Evolutionary conservation across 306 rosid species (phyloP).

Genomic region (Trifolium dubium): DNA sequence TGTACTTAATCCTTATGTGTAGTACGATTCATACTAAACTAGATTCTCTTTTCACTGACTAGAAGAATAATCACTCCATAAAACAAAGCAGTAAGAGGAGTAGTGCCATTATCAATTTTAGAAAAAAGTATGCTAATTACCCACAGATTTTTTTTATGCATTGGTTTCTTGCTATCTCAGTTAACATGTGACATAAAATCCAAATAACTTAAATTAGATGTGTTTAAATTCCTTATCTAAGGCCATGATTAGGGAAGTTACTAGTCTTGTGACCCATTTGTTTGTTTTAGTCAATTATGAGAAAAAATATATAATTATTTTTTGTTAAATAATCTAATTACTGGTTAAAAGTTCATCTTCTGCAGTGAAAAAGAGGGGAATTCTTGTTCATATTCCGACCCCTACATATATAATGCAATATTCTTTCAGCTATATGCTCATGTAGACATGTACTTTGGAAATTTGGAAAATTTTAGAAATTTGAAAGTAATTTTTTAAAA

Average conservation of each 20-base stretch:
- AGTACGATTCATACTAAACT: conserved; percentile 26
- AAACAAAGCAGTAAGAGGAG: conserved; percentile 32
- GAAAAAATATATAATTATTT: neutral
- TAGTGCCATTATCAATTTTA: conserved; percentile 26
- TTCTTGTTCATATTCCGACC: too few relatives aligned
- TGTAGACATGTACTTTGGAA: too few relatives aligned
- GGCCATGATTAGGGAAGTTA: conserved; percentile 26
- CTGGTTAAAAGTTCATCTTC: too few relatives aligned
- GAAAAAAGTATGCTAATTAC: conserved; percentile 35
- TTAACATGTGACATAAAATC: conserved; percentile 29
- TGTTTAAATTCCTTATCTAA: conserved; percentile 30
- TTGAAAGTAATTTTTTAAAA: neutral
- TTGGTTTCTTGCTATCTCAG: conserved; percentile 32
- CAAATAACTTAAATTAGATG: conserved; percentile 29
- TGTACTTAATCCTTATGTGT: conserved; percentile 15
- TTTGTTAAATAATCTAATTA: too few relatives aligned
- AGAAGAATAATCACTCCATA: conserved; percentile 40
- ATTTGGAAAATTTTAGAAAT: neutral
- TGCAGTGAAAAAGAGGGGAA: too few relatives aligned
- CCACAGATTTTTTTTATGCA: conserved; percentile 25
- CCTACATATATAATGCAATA: too few relatives aligned
- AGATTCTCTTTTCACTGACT: conserved; percentile 33
- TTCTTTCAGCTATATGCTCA: too few relatives aligned
- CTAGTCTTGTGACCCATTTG: conserved; percentile 16
- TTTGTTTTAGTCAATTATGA: neutral